Conservation (phyloP, 75 land plant species). For the Picea sitchensis region DNA sequence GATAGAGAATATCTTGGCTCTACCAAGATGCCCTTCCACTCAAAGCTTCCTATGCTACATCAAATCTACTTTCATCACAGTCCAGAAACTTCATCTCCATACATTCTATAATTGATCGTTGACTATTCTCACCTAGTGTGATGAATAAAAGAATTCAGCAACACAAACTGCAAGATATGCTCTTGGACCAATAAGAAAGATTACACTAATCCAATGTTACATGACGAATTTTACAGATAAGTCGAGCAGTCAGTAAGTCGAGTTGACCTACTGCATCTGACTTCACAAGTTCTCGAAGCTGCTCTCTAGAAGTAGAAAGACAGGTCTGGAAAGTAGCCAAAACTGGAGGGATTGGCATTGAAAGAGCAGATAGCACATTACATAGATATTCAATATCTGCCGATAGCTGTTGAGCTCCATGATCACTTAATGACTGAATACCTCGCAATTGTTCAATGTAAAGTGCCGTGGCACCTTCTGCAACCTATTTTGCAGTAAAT, state of each 20-base stretch:
- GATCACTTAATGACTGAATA: constrained; percentile 86
- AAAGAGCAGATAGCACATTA: constrained; percentile 93
- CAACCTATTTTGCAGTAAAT: constrained; percentile 48
- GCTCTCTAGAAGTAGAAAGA: constrained; percentile 35
- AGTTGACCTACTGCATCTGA: constrained; percentile 59
- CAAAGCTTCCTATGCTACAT: no score
- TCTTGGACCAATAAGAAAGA: no score
- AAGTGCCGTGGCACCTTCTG: constrained; percentile 92
- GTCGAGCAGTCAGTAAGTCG: constrained; percentile 77
- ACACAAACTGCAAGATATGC: no score
- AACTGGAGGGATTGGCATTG: constrained; percentile 82
- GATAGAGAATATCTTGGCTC: no score
- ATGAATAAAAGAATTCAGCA: no score
- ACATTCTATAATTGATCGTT: no score
- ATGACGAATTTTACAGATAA: constrained; percentile 92
- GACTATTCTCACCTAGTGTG: no score
- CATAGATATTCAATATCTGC: constrained; percentile 94
- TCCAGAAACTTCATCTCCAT: no score
- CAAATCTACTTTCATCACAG: no score
- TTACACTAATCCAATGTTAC: constrained; percentile 43
- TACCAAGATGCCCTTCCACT: no score
- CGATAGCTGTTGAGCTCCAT: constrained; percentile 91
- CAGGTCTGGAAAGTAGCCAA: constrained; percentile 19
- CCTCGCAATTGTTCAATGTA: constrained; percentile 91
- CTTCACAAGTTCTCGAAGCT: constrained; percentile 68